Conservation (phyloP, 768 basidiomycete species). For the Mycena metata region DNA sequence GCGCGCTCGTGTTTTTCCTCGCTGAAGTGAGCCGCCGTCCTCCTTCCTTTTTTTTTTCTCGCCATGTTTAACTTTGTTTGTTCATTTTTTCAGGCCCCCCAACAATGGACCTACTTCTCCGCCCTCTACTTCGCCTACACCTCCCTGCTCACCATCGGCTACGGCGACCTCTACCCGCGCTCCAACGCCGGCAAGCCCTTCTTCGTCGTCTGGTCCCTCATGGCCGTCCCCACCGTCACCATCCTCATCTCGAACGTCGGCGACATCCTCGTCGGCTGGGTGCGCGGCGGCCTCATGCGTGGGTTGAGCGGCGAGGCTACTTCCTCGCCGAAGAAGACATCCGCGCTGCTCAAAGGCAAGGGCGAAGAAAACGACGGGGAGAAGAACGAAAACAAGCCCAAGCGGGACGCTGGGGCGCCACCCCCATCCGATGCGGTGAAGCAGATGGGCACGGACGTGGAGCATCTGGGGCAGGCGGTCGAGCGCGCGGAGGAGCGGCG, state of each 20-base stretch:
- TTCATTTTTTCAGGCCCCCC: constrained; percentile 39
- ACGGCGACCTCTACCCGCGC: constrained; percentile 55
- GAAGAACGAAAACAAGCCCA: too few relatives aligned
- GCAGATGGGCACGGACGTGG: constrained; percentile 44
- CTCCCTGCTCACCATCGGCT: constrained; percentile 57
- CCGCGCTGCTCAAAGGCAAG: neutral
- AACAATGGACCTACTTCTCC: constrained; percentile 53
- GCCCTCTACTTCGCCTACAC: constrained; percentile 57
- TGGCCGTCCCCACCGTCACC: constrained; percentile 57
- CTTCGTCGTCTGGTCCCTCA: constrained; percentile 58
- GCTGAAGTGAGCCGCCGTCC: constrained; percentile 47
- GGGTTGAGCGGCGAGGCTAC: constrained; percentile 47
- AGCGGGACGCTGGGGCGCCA: too few relatives aligned
- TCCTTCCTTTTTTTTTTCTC: neutral
- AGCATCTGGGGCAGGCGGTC: constrained; percentile 53
- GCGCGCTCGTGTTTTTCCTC: constrained; percentile 54
- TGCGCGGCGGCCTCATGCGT: constrained; percentile 48
- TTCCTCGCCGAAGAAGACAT: neutral
- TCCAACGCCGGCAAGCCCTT: constrained; percentile 55
- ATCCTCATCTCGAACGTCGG: constrained; percentile 63
- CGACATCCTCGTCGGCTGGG: constrained; percentile 59
- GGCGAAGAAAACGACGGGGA: neutral
- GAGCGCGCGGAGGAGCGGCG: constrained; percentile 46
- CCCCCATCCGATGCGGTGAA: too few relatives aligned
- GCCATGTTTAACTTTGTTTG: neutral